phyloP scores from a whole-genome alignment of 306 rosid species.

The Senna tora region DNA sequence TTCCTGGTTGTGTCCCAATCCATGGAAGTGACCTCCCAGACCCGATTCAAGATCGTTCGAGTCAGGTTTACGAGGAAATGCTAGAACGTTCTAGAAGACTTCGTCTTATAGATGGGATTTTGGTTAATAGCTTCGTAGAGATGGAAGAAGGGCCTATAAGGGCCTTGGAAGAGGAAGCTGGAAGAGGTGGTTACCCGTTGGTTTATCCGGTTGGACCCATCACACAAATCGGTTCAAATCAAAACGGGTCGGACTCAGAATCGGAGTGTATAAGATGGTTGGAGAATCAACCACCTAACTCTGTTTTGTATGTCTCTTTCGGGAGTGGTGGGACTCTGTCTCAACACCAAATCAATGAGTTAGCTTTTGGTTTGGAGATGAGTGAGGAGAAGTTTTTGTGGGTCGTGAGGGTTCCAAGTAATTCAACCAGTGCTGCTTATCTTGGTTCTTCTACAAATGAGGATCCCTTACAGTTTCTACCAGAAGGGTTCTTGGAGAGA shows the following conservation, averaged over 20 bases:
- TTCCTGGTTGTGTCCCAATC: slow-evolving; percentile 46
- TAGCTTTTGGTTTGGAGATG: slow-evolving; percentile 41
- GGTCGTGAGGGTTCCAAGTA: slow-evolving; percentile 39
- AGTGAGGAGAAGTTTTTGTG: slow-evolving; percentile 29
- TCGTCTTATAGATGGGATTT: slow-evolving; percentile 20
- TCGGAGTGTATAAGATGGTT: slow-evolving; percentile 40
- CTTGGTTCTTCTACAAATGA: background rate
- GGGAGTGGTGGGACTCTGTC: slow-evolving; percentile 48
- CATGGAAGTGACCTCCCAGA: slow-evolving; percentile 37
- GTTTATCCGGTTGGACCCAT: slow-evolving; percentile 49
- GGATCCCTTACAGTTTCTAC: slow-evolving; percentile 33
- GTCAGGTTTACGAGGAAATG: slow-evolving; percentile 29
- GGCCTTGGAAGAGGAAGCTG: slow-evolving; percentile 19
- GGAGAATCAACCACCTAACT: slow-evolving; percentile 33
- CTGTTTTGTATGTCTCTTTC: slow-evolving; percentile 37
- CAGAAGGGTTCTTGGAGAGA: slow-evolving; percentile 39
- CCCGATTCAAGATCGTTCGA: slow-evolving; percentile 30
- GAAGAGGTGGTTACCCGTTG: background rate
- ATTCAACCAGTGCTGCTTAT: slow-evolving; percentile 18
- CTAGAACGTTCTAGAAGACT: slow-evolving; percentile 3
- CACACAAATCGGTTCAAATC: background rate
- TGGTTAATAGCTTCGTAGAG: slow-evolving; percentile 40
- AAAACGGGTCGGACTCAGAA: background rate
- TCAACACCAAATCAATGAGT: slow-evolving; percentile 29
- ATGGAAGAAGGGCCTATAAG: slow-evolving; percentile 27